These are phyloP conservation scores for Pseudovirgaria hyperparasitica DNA, from an alignment of 2,329 filamentous ascomycete species.

Conservation along the genomic window DNA sequence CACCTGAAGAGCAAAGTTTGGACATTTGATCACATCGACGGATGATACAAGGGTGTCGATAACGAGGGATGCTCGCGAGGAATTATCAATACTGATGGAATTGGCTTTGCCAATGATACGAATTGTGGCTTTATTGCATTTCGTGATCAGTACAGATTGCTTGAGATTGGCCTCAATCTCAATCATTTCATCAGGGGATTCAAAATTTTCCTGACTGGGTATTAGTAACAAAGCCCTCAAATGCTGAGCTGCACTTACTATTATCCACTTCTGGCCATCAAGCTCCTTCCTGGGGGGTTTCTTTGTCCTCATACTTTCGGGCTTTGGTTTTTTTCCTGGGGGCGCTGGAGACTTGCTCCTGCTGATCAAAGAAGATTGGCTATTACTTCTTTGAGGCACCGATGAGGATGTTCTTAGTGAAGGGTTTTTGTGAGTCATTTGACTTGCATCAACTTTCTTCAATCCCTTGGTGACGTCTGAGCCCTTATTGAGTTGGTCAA, in stretches of 20 bases:
- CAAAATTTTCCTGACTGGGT: slow-evolving; percentile 65
- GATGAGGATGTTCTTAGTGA: slow-evolving; percentile 61
- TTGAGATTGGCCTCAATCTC: slow-evolving; percentile 70
- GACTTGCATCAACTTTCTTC: slow-evolving; percentile 83
- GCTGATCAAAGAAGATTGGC: slow-evolving; percentile 32
- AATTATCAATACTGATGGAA: slow-evolving; percentile 92
- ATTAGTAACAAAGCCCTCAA: slow-evolving; percentile 1
- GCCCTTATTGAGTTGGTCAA: slow-evolving; percentile 82
- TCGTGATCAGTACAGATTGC: slow-evolving; percentile 84
- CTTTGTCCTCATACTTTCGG: slow-evolving; percentile 36
- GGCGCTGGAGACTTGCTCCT: slow-evolving; percentile 78
- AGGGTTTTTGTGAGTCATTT: slow-evolving; percentile 99
- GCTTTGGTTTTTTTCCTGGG: slow-evolving; percentile 47
- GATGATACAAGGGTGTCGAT: slow-evolving; percentile 83
- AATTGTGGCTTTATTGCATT: slow-evolving; percentile 82
- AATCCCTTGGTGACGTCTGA: slow-evolving; percentile 77
- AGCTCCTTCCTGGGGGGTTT: slow-evolving; percentile 36
- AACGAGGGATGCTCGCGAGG: slow-evolving; percentile 67
- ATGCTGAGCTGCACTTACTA: slow-evolving; percentile 40
- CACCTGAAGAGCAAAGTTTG: slow-evolving; percentile 90
- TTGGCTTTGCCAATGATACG: slow-evolving; percentile 90
- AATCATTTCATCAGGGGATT: slow-evolving; percentile 58
- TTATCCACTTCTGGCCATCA: slow-evolving; percentile 74
- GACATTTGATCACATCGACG: slow-evolving; percentile 88
- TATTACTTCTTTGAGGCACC: slow-evolving; percentile 48